Conservation (phyloP, 2,329 filamentous ascomycete species). For the Triangularia verruculosa region DNA sequence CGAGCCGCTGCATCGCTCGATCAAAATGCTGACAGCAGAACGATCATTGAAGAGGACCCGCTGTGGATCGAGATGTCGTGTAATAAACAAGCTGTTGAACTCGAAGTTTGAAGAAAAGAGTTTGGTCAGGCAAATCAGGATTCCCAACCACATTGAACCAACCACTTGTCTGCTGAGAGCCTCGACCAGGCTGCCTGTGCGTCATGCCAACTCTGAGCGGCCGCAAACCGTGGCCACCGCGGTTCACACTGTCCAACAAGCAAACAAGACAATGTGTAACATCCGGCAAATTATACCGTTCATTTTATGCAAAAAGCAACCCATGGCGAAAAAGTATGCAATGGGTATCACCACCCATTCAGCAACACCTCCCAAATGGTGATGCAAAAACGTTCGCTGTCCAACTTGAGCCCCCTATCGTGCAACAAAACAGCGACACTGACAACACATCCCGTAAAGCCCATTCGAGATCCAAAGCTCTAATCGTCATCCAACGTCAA, state of each 20-base stretch:
- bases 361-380: neutral
- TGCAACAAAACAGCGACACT: neutral
- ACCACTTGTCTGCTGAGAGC: no score
- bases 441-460: neutral
- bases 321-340: neutral
- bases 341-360: neutral
- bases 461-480: neutral
- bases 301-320: neutral
- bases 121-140: neutral
- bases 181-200: no score
- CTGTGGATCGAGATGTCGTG: neutral
- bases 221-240: neutral
- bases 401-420: neutral
- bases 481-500: conserved; percentile 11
- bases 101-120: neutral
- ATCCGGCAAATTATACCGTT: neutral
- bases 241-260: neutral
- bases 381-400: neutral
- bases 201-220: neutral
- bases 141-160: no score
- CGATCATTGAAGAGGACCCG: neutral
- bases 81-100: neutral
- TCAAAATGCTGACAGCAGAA: neutral
- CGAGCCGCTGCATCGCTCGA: neutral
- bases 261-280: neutral